Conservation (phyloP, 148 eudicot genomes). For the Rhododendron ferrugineum region DNA sequence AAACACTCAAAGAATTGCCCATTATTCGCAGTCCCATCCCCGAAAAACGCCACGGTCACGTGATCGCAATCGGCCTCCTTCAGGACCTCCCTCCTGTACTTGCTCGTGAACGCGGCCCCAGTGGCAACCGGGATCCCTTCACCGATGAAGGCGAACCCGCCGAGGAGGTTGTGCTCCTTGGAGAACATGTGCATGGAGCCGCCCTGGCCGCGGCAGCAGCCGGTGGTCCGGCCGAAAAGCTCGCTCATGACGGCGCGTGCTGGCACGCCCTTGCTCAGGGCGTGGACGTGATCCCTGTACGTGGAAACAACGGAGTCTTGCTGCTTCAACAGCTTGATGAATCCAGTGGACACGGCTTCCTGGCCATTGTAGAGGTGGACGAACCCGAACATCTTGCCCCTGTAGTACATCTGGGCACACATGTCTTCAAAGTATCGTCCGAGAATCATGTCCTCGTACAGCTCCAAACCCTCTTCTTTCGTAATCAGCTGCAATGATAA, state of each 20-base stretch:
- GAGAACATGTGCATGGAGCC: conserved; percentile 99
- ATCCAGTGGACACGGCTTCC: conserved; percentile 93
- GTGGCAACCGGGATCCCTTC: conserved; percentile 96
- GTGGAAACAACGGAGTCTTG: conserved; percentile 76
- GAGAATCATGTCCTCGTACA: conserved; percentile 78
- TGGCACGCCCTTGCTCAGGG: conserved; percentile 84
- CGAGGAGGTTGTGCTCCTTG: conserved; percentile 83
- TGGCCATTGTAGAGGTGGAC: conserved; percentile 93
- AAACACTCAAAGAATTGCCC: conserved; percentile 97
- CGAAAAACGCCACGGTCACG: conserved; percentile 81
- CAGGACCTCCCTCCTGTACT: conserved; percentile 71
- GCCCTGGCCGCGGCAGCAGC: conserved; percentile 95
- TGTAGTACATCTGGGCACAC: conserved; percentile 97
- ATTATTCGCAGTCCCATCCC: conserved; percentile 90
- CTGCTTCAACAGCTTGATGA: conserved; percentile 75
- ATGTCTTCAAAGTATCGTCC: conserved; percentile 90
- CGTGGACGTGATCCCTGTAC: conserved; percentile 88
- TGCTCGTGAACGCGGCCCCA: conserved; percentile 82
- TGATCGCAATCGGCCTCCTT: conserved; percentile 75
- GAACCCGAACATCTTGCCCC: conserved; percentile 97
- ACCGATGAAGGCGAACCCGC: conserved; percentile 95
- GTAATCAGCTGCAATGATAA: conserved; percentile 54
- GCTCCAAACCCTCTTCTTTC: conserved; percentile 82
- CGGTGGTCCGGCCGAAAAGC: conserved; percentile 89
- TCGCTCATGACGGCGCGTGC: conserved; percentile 91